A percentile compares a stretch with the other conserved stretches of the same genome.
Conservation (phyloP, 148 eudicot species). For the Dysphania ambrosioides region DNA sequence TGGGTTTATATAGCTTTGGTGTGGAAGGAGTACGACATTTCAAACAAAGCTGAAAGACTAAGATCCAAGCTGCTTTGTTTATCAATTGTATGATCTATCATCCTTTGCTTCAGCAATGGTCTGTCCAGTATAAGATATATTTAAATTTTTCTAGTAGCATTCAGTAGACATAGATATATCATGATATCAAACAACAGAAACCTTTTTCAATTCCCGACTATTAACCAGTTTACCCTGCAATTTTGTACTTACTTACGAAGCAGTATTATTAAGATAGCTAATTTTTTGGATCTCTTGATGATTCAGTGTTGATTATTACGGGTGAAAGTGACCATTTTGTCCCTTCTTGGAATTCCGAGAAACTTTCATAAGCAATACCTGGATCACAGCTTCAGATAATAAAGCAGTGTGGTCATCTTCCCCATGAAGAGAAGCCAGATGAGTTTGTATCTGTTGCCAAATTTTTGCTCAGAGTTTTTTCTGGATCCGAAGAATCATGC, state of each 20-base stretch:
- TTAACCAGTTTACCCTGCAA: not conserved
- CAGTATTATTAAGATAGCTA: not conserved
- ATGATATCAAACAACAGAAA: not conserved
- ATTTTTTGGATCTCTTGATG: not conserved
- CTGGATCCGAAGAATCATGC: slow-evolving; percentile 41
- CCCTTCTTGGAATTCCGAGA: slow-evolving; percentile 76
- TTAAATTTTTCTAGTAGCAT: not conserved
- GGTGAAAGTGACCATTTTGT: slow-evolving; percentile 84
- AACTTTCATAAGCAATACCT: slow-evolving; percentile 71
- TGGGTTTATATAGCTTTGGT: not conserved
- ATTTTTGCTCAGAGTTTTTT: slow-evolving; percentile 46
- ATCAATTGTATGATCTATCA: not conserved
- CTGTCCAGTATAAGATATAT: not conserved
- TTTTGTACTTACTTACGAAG: not conserved
- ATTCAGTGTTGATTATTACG: slow-evolving; percentile 69
- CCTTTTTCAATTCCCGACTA: not conserved
- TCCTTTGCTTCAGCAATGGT: not conserved
- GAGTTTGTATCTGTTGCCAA: slow-evolving; percentile 58
- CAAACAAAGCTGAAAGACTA: not conserved
- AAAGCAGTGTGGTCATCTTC: slow-evolving; percentile 86
- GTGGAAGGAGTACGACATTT: not conserved
- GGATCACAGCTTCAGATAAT: slow-evolving; percentile 64
- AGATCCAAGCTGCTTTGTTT: not conserved
- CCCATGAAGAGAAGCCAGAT: slow-evolving; percentile 81
- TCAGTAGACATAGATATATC: not conserved